Conservation (phyloP, 75 land plant genomes). For the Cryptomeria japonica region DNA sequence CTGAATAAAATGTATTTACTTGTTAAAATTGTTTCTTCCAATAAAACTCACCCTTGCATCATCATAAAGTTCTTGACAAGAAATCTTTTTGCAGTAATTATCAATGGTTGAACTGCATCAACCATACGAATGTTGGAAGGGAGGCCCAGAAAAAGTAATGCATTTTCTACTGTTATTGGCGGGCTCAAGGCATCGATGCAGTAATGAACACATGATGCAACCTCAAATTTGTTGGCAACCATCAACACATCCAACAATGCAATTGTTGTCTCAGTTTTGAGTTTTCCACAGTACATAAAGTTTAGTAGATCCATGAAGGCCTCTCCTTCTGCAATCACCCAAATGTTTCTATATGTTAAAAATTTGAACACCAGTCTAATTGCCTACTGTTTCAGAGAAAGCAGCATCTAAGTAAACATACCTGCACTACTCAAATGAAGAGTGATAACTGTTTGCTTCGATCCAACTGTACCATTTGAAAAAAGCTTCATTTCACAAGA, state of each 20-base stretch:
- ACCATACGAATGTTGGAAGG: slow-evolving; percentile 34
- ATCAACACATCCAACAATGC: slow-evolving; percentile 39
- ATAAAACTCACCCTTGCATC: background rate
- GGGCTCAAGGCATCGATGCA: slow-evolving; percentile 30
- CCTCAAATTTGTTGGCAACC: slow-evolving; percentile 35
- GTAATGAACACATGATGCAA: slow-evolving; percentile 41
- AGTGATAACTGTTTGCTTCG: slow-evolving; percentile 38
- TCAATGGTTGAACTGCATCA: background rate
- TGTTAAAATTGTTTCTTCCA: background rate
- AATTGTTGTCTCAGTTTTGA: background rate
- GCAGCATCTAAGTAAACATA: background rate
- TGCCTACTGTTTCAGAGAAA: too few relatives aligned
- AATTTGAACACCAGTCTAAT: slow-evolving; percentile 4
- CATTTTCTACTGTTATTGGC: slow-evolving; percentile 43
- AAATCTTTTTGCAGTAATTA: background rate
- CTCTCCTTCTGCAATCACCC: slow-evolving; percentile 20
- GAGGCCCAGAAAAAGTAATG: slow-evolving; percentile 42
- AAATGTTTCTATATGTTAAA: too few relatives aligned
- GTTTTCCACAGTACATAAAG: slow-evolving; percentile 30
- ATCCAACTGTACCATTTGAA: slow-evolving; percentile 46
- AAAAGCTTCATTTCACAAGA: slow-evolving; percentile 29
- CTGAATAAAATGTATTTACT: background rate
- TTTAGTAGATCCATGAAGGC: slow-evolving; percentile 47
- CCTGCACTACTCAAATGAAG: slow-evolving; percentile 33
- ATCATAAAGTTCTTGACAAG: background rate